These are phyloP conservation scores for Malus orientalis DNA, from an alignment of 306 rosid species.

Conservation along the genomic window DNA sequence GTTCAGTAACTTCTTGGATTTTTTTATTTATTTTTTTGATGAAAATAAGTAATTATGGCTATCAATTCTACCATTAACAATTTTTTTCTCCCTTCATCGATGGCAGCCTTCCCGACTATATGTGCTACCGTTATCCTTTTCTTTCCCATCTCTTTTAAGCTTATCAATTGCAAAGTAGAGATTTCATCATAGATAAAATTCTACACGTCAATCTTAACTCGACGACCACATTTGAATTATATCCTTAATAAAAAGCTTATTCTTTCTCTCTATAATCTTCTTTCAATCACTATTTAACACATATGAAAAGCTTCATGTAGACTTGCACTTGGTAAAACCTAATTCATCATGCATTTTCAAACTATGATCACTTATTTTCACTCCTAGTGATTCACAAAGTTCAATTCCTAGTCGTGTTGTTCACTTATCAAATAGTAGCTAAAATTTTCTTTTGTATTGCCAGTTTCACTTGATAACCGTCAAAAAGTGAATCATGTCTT, in stretches of 20 bases:
- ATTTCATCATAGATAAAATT: not conserved
- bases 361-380: not conserved
- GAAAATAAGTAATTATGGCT: no score
- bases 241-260: not conserved
- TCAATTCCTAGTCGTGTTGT: not conserved
- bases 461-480: not conserved
- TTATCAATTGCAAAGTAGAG: not conserved
- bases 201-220: not conserved
- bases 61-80: no score
- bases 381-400: not conserved
- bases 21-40: no score
- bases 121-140: no score
- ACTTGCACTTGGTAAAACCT: not conserved
- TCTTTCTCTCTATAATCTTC: not conserved
- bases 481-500: not conserved
- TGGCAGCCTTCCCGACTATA: no score
- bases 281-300: not conserved
- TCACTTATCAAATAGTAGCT: not conserved
- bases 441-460: not conserved
- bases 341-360: not conserved
- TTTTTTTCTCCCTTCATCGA: no score
- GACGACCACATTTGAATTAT: not conserved
- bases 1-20: no score
- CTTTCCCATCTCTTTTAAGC: not conserved
- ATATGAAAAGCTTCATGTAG: not conserved